phyloP scores from a whole-genome alignment of 495 filamentous ascomycete species.

The Podospora anserina region DNA sequence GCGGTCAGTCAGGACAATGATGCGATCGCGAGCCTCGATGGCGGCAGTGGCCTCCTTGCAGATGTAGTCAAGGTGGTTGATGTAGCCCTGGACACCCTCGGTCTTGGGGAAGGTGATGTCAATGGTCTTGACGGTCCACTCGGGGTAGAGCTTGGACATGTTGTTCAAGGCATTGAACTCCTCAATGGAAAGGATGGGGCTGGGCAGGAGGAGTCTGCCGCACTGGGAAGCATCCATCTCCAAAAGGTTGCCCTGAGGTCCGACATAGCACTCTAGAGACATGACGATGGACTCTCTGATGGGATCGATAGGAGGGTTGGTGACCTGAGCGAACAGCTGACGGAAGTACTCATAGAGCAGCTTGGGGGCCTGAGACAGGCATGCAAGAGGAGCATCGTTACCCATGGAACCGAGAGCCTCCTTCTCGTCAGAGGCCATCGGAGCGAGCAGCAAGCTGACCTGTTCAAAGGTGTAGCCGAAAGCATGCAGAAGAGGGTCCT shows the following conservation, averaged over 20 bases:
- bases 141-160: slow-evolving; percentile 67
- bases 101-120: slow-evolving; percentile 93
- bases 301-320: slow-evolving; percentile 97
- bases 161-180: slow-evolving; percentile 89
- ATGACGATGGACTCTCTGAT: slow-evolving; percentile 99
- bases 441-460: slow-evolving; percentile 86
- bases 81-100: slow-evolving; percentile 81
- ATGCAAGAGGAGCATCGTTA: slow-evolving; percentile 94
- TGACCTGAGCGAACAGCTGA: slow-evolving; percentile 98
- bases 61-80: slow-evolving; percentile 85
- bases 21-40: slow-evolving; percentile 78
- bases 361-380: slow-evolving; percentile 83
- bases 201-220: slow-evolving; percentile 78
- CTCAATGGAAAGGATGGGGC: slow-evolving; percentile 84
- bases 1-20: slow-evolving; percentile 89
- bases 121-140: slow-evolving; percentile 91
- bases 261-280: slow-evolving; percentile 97
- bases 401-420: slow-evolving; percentile 99
- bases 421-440: slow-evolving; percentile 98
- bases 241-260: slow-evolving; percentile 93
- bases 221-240: slow-evolving; percentile 94
- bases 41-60: slow-evolving; percentile 82
- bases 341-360: slow-evolving; percentile 98
- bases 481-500: slow-evolving; percentile 78
- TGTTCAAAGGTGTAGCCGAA: slow-evolving; percentile 98